These are phyloP conservation scores for Brettanomyces anomalus DNA, from an alignment of 805 yeast species.

Conservation along the genomic window DNA sequence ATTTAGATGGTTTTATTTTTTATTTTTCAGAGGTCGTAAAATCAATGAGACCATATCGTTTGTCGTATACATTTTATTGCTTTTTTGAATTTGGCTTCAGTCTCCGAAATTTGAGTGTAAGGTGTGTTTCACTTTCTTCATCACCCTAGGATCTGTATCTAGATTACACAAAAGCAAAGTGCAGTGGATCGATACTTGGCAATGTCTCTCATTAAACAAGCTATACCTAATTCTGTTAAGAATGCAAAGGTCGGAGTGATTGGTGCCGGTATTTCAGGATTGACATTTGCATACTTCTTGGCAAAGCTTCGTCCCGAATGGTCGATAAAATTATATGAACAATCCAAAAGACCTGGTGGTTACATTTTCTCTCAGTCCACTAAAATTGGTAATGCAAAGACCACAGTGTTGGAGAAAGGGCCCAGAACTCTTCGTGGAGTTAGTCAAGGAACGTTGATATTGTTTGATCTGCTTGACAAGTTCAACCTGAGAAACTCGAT, in stretches of 20 bases:
- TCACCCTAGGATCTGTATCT: too few relatives aligned
- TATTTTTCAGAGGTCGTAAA: neutral
- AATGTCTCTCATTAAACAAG: constrained; percentile 7
- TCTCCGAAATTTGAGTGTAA: too few relatives aligned
- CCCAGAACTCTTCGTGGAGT: constrained; percentile 86
- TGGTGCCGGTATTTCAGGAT: constrained; percentile 87
- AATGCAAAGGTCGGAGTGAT: constrained; percentile 53
- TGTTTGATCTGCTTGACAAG: constrained; percentile 48
- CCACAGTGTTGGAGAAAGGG: constrained; percentile 62
- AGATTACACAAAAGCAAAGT: too few relatives aligned
- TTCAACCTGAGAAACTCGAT: constrained; percentile 42
- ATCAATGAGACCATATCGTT: neutral
- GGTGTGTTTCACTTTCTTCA: too few relatives aligned
- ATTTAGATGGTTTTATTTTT: too few relatives aligned
- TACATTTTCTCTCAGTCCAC: constrained; percentile 53
- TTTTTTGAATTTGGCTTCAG: too few relatives aligned
- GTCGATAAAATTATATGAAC: constrained; percentile 53
- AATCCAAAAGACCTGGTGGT: constrained; percentile 57
- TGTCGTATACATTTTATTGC: too few relatives aligned
- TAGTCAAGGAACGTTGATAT: constrained; percentile 65
- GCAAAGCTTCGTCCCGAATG: constrained; percentile 71
- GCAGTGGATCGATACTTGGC: neutral
- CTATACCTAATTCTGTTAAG: constrained; percentile 6
- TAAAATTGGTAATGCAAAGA: constrained; percentile 18
- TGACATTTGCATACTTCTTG: constrained; percentile 63